These are phyloP conservation scores for Psophocarpus tetragonolobus DNA, from an alignment of 306 rosid species.

Conservation along the genomic window DNA sequence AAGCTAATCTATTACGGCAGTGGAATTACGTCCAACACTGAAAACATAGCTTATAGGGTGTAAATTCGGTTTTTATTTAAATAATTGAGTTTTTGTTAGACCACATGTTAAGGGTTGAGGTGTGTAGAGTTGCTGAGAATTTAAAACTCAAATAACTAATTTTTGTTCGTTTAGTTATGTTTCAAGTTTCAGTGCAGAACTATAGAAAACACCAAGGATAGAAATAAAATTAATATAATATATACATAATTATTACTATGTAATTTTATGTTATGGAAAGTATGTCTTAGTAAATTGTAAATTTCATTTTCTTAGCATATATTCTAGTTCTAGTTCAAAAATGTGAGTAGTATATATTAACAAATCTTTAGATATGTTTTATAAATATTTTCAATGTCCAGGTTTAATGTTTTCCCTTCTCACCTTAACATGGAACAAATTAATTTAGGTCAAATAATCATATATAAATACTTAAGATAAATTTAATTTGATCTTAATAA, in stretches of 20 bases:
- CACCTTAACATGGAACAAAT: not conserved
- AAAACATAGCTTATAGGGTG: constrained; percentile 25
- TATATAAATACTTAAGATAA: not conserved
- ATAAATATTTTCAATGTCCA: not conserved
- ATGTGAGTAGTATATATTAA: not conserved
- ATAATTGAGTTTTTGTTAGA: not conserved
- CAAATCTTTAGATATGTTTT: not conserved
- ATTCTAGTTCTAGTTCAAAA: not conserved
- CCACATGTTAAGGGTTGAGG: constrained; percentile 15
- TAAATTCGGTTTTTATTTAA: constrained; percentile 24
- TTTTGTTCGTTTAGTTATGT: not conserved
- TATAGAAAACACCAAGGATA: not conserved
- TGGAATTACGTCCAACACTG: constrained; percentile 45
- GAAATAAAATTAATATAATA: not conserved
- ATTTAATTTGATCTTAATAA: not conserved
- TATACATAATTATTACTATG: not conserved
- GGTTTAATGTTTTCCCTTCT: not conserved
- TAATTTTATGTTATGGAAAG: too few species aligned
- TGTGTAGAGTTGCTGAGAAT: not conserved
- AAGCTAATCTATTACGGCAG: constrained; percentile 57
- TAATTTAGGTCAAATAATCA: not conserved
- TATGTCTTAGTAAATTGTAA: not conserved
- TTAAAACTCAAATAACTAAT: not conserved
- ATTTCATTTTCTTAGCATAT: not conserved
- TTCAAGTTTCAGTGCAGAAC: not conserved